Evolutionary conservation across 1,284 basidiomycete species (phyloP).

Genomic region (Trametes polyzona): DNA sequence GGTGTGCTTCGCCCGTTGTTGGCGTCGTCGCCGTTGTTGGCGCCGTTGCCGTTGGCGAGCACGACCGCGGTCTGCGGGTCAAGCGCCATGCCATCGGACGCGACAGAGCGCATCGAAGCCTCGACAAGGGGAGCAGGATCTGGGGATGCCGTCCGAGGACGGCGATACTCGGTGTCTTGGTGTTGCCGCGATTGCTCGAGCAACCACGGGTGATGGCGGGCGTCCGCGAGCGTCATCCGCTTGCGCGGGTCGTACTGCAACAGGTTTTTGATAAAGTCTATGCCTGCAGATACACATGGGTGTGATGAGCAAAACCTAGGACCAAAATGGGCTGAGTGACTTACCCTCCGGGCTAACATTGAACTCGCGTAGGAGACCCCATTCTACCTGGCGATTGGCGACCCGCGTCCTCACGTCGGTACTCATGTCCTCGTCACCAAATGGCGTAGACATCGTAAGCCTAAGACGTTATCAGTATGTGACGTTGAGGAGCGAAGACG

Average conservation of each 20-base stretch:
- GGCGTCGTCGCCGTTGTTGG: background rate
- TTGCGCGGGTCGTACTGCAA: constrained; percentile 53
- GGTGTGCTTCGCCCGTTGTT: constrained; percentile 1
- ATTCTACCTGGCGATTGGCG: constrained; percentile 61
- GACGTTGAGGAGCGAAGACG: background rate
- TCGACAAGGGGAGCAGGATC: background rate
- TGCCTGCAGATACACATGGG: constrained; percentile 3
- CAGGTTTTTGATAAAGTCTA: constrained; percentile 51
- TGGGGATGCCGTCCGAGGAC: constrained; percentile 11
- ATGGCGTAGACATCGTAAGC: constrained; percentile 73
- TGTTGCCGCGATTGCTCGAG: background rate
- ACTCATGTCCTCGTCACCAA: constrained; percentile 66
- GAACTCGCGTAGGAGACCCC: constrained; percentile 49
- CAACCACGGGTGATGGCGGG: constrained; percentile 73
- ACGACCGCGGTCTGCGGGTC: background rate
- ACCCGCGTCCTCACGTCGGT: constrained; percentile 60
- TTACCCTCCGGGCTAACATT: constrained; percentile 36
- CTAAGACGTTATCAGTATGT: constrained; percentile 40
- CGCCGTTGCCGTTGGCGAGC: background rate
- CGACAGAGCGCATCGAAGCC: constrained; percentile 23
- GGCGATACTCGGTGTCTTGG: constrained; percentile 6
- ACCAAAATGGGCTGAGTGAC: background rate
- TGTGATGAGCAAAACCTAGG: background rate
- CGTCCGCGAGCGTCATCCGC: constrained; percentile 63
- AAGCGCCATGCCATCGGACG: constrained; percentile 21